Conservation (phyloP, 768 basidiomycete genomes). For the Leccinum rimulosum region DNA sequence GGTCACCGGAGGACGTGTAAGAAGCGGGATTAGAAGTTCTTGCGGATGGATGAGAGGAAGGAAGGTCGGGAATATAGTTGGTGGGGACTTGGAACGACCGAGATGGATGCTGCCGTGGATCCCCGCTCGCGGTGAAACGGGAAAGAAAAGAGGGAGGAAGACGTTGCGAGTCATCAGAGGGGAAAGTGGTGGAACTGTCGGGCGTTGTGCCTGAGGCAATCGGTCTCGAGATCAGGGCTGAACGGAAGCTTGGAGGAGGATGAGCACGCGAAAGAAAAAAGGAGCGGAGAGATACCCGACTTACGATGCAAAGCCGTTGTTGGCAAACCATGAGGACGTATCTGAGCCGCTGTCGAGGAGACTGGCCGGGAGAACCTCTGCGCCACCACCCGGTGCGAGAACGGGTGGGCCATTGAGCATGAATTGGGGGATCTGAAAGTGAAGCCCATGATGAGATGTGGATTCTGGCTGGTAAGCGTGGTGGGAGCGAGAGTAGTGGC, state of each 20-base stretch:
- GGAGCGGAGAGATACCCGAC: background rate
- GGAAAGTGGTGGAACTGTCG: background rate
- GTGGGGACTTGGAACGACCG: conserved; percentile 4
- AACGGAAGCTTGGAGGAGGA: conserved; percentile 22
- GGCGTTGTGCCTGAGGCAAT: background rate
- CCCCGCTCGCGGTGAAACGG: conserved; percentile 1
- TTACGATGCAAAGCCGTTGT: conserved; percentile 41
- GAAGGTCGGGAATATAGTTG: conserved; percentile 6
- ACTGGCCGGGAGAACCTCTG: conserved; percentile 62
- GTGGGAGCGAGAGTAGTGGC: conserved; percentile 6
- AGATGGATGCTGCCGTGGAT: conserved; percentile 3
- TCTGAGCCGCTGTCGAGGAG: conserved; percentile 25
- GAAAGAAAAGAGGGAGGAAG: background rate
- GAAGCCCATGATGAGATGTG: conserved; percentile 26
- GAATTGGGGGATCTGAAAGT: conserved; percentile 66
- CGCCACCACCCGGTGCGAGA: conserved; percentile 70
- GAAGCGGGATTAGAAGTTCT: conserved; percentile 6
- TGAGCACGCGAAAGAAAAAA: conserved; percentile 9
- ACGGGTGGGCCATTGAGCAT: conserved; percentile 56
- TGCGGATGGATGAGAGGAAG: background rate
- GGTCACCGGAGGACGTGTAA: conserved; percentile 4
- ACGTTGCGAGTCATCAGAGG: conserved; percentile 2
- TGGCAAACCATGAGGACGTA: conserved; percentile 50
- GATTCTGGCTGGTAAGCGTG: conserved; percentile 2
- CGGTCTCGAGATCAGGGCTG: conserved; percentile 19